These are phyloP conservation scores for Petunia secreta DNA, from an alignment of 257 asterid genomes.

Conservation along the genomic window DNA sequence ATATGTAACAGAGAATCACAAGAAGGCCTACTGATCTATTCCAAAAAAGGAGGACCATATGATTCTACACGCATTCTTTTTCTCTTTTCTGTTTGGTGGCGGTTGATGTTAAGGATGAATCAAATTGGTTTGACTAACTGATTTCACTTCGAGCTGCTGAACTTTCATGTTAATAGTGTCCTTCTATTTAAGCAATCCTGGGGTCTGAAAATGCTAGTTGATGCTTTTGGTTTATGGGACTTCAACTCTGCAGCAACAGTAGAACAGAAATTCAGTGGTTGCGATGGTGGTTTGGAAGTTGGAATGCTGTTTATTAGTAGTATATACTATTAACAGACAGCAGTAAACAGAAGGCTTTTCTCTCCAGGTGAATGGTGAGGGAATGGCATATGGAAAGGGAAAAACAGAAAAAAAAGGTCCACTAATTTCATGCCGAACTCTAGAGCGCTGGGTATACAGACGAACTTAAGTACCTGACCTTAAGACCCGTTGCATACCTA, in stretches of 20 bases:
- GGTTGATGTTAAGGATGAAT: conserved; percentile 11
- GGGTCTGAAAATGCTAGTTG: neutral
- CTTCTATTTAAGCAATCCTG: neutral
- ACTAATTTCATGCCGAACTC: neutral
- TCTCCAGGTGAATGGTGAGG: conserved; percentile 7
- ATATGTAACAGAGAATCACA: neutral
- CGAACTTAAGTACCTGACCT: neutral
- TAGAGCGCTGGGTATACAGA: neutral
- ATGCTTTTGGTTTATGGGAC: conserved; percentile 11
- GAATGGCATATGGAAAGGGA: neutral
- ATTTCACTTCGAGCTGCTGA: conserved; percentile 20
- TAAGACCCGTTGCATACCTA: neutral
- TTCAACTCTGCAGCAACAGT: neutral
- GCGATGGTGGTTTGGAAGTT: neutral
- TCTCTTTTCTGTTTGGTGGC: conserved; percentile 22
- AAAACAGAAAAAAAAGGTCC: neutral
- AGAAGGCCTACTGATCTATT: neutral
- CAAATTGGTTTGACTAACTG: neutral
- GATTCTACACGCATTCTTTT: conserved; percentile 10
- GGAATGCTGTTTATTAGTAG: conserved; percentile 4
- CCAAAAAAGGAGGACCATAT: conserved; percentile 23
- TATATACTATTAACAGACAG: neutral
- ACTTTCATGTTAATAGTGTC: conserved; percentile 12
- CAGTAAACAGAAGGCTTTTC: neutral
- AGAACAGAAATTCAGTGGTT: conserved; percentile 6